Evolutionary conservation across 805 yeast species (phyloP), one percentile per base, ranked within the genome.

Genomic region (Yamadazyma sp.): DNA sequence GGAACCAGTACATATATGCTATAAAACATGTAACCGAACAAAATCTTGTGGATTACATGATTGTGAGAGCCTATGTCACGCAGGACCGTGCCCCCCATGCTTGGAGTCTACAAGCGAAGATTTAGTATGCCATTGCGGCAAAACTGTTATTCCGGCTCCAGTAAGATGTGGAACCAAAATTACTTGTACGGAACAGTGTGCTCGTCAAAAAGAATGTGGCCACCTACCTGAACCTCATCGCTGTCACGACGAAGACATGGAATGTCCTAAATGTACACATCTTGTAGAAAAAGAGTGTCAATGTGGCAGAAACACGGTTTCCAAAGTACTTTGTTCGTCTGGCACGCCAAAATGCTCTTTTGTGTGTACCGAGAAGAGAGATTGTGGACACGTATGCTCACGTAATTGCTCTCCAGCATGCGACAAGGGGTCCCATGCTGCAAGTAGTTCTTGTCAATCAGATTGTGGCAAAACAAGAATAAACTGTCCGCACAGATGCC

Each of bases 11-110:
- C 96, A 87, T 57, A 71, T 84, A 7, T 87, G 96, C 63, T 67
- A 84, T 6, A 68, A 70, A 38, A 70, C 71, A 2, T 87, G 96
- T 59, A 77, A 77, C 52, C 70, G 78, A 46, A 53, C 73, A 41
- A 64, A 84, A 35, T 55, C 76, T 13, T 87, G 96, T 63, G 72
- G 70, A 10, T 50, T 55, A 28, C 96, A 87, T 56, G 52, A 67
- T 25, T 87, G 95, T 57, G 70, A 70, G 30, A 75, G 80, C 46
- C 73, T 80, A 16, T 87, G 95, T 50, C 96, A 87, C 57, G 64
- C 77, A 10, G 96, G 96, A 0, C 74, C 83, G 3, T 87, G 95
- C 60, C 75, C 79, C 3, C 84, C 89, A 9, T 87, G 96, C 55
- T 56, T 84, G 33, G 95, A 86, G 52, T 81, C 91, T 4, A 73